Evolutionary conservation across 768 basidiomycete genomes (phyloP), one percentile per base, ranked within the genome.

Genomic region (Xerocomus spinulosus): DNA sequence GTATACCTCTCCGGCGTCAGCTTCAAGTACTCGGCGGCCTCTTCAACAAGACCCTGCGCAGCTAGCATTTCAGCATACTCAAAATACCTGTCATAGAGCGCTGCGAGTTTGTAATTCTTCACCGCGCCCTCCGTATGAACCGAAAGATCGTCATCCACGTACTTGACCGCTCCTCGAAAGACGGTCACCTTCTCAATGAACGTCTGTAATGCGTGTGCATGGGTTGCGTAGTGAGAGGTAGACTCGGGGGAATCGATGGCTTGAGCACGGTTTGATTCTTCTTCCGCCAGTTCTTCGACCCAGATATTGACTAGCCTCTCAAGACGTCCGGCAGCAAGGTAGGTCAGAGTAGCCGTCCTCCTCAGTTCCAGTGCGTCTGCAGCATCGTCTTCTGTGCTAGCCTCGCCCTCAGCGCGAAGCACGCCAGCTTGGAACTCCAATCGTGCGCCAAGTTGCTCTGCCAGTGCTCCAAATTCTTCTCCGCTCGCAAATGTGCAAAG

Each of bases 161-260:
- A 94, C 13, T 77, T 74, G 40, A 89, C 87, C 0, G 95, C 96
- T 40, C 80, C 75, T 42, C 91, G 83, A 80, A 99, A 98, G 34
- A 96, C 82, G 2, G 93, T 84, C 20, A 97, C 93, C 69, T 98
- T 98, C 70, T 98, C 96, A 57, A 98, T 79, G 69, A 98, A 94
- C 0, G 86, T 84, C 63, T 97, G 95, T 34, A 99, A 70, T 3
- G 93, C 92, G 23, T 83, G 78, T 0, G 87, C 90, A 53, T 91
- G 89, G 0, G 85, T 83, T 1, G 88, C 82, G 60, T 91, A 93
- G 6, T 74, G 73, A 3, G 85, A 82, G 43, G 77, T 68, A 38
- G 56, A 68, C 54, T 72, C 65, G 26, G 68, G 56, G 10, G 68
- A 58, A 17, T 71, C 67, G 24, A 72, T 65, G 3, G 72, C 73